Conservation (phyloP, 306 rosid genomes). For the Rosa lucieae region DNA sequence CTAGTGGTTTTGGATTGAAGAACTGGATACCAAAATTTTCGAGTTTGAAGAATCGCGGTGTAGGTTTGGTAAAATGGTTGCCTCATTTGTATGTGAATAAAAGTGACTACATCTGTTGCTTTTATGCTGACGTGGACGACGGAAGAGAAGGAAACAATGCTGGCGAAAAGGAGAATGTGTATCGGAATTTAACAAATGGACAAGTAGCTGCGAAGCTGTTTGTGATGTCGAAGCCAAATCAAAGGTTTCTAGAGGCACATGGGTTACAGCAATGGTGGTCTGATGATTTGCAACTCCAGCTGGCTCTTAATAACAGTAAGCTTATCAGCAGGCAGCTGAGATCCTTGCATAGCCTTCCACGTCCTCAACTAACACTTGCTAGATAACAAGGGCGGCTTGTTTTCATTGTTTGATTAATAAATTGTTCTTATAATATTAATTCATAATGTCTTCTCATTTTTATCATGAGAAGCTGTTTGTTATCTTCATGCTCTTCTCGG, state of each 20-base stretch:
- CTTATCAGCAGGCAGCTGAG: conserved; percentile 77
- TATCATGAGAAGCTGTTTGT: conserved; percentile 41
- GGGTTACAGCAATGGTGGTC: conserved; percentile 98
- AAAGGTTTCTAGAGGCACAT: conserved; percentile 89
- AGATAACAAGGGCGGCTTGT: neutral
- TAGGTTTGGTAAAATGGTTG: conserved; percentile 62
- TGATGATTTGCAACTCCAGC: conserved; percentile 72
- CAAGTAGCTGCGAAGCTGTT: conserved; percentile 68
- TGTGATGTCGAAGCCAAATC: conserved; percentile 81
- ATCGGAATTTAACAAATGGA: conserved; percentile 34
- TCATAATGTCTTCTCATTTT: neutral
- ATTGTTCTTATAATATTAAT: neutral
- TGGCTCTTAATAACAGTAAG: conserved; percentile 69
- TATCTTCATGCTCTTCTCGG: conserved; percentile 34
- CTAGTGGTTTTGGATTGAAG: conserved; percentile 31
- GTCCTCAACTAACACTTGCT: conserved; percentile 32
- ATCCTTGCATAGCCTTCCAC: conserved; percentile 56
- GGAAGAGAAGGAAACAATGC: conserved; percentile 27
- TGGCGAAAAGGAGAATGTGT: conserved; percentile 42
- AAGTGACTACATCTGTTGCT: conserved; percentile 88
- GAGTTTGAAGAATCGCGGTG: conserved; percentile 36
- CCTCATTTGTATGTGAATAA: conserved; percentile 88
- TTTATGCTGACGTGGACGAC: conserved; percentile 54
- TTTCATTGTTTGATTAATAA: neutral
- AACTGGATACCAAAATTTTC: conserved; percentile 39